Evolutionary conservation across 179 eudicot genomes (phyloP).

Genomic region (Spergularia azorica): DNA sequence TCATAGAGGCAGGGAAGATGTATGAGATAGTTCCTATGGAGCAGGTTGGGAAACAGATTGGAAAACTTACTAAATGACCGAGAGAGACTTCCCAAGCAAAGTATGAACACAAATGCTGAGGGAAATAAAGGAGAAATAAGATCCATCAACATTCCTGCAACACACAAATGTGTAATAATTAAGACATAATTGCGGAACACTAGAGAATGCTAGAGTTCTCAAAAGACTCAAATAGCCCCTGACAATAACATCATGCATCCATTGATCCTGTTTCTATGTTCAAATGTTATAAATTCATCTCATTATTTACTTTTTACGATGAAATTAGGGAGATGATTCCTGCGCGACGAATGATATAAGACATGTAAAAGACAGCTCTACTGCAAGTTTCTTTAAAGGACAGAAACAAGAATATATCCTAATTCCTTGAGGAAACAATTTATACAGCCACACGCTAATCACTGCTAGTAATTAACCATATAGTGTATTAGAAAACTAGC

Average conservation of each 20-base stretch:
- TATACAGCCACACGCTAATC: neutral
- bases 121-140: slow-evolving; percentile 97
- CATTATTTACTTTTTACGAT: neutral
- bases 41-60: slow-evolving; percentile 10
- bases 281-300: neutral
- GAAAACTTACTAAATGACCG: slow-evolving; percentile 92
- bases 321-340: neutral
- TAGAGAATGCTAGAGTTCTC: neutral
- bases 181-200: slow-evolving; percentile 9
- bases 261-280: neutral
- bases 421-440: neutral
- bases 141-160: slow-evolving; percentile 99
- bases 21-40: neutral
- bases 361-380: no score
- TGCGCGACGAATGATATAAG: neutral
- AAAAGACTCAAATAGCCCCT: neutral
- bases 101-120: slow-evolving; percentile 84
- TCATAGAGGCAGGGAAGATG: neutral
- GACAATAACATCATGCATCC: neutral
- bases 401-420: neutral
- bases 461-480: neutral
- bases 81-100: slow-evolving; percentile 96
- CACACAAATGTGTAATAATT: slow-evolving; percentile 13
- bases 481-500: neutral
- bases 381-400: no score